Percentiles rank a stretch among this genome's conserved stretches.
Conservation (phyloP, 2,329 filamentous ascomycete species). For the Remersonia thermophila region DNA sequence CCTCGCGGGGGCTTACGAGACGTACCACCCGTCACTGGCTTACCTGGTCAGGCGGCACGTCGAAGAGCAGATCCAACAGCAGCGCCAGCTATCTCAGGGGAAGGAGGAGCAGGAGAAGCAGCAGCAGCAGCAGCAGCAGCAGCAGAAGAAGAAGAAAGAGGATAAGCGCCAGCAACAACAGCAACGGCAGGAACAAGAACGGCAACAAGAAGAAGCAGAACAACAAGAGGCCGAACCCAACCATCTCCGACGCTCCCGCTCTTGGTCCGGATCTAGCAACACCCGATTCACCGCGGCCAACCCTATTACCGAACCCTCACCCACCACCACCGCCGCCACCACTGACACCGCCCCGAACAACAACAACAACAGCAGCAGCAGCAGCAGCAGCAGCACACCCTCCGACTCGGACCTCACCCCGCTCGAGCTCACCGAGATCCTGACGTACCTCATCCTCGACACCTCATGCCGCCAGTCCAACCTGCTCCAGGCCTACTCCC, state of each 20-base stretch:
- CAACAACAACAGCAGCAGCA: neutral
- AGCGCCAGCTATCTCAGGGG: slow-evolving; percentile 17
- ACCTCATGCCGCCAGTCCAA: slow-evolving; percentile 73
- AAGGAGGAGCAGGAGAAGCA: too few species aligned
- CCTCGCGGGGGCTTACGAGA: slow-evolving; percentile 68
- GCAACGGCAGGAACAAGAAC: too few species aligned
- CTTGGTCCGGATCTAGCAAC: neutral
- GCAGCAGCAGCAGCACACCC: slow-evolving; percentile 27
- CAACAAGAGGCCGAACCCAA: too few species aligned
- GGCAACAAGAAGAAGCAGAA: too few species aligned
- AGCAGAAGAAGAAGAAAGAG: too few species aligned
- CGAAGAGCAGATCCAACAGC: slow-evolving; percentile 1
- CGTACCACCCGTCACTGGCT: slow-evolving; percentile 77
- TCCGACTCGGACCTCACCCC: slow-evolving; percentile 57
- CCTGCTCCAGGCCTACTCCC: slow-evolving; percentile 57
- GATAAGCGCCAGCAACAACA: too few species aligned
- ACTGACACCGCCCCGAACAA: neutral
- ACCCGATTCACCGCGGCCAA: neutral
- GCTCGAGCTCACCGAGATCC: slow-evolving; percentile 66
- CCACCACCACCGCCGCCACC: neutral
- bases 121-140: too few species aligned
- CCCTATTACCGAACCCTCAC: too few species aligned
- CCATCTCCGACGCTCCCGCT: too few species aligned
- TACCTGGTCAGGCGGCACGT: slow-evolving; percentile 67
- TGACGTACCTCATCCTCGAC: slow-evolving; percentile 73